A percentile compares a stretch with the other conserved stretches of the same genome.
phyloP scores from a whole-genome alignment of 1,284 basidiomycete species.

The Boletus subluridellus region DNA sequence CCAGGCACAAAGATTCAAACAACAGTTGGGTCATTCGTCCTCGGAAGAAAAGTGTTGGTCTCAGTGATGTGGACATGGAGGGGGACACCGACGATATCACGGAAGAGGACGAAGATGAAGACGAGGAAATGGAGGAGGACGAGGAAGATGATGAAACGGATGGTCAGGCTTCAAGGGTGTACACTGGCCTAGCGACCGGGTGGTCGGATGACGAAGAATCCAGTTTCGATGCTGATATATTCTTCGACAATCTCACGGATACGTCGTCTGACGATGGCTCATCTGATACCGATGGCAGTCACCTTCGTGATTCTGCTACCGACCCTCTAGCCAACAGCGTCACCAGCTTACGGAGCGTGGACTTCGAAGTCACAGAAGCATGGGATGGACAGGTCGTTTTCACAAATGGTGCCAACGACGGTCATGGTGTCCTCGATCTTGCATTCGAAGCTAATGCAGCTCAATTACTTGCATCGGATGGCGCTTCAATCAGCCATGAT shows the following conservation, averaged over 20 bases:
- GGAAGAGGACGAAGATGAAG: slow-evolving; percentile 51
- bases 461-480: slow-evolving; percentile 43
- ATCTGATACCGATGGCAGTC: slow-evolving; percentile 38
- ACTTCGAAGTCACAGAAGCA: slow-evolving; percentile 61
- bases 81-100: slow-evolving; percentile 48
- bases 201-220: slow-evolving; percentile 74
- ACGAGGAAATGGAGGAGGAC: slow-evolving; percentile 39
- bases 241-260: slow-evolving; percentile 70
- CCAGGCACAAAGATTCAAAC: slow-evolving; percentile 45
- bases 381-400: slow-evolving; percentile 73
- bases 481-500: slow-evolving; percentile 35
- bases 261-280: slow-evolving; percentile 37
- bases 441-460: slow-evolving; percentile 54
- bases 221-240: slow-evolving; percentile 72
- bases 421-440: slow-evolving; percentile 51
- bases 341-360: slow-evolving; percentile 37
- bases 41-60: slow-evolving; percentile 63
- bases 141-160: slow-evolving; percentile 45
- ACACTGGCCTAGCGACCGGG: slow-evolving; percentile 59
- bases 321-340: slow-evolving; percentile 39
- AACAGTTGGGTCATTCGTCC: slow-evolving; percentile 67
- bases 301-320: slow-evolving; percentile 34
- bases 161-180: slow-evolving; percentile 43
- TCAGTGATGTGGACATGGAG: slow-evolving; percentile 57
- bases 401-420: slow-evolving; percentile 56